A percentile compares a stretch with the other conserved stretches of the same genome.
These are phyloP conservation scores for Pythium oligandrum DNA, from an alignment of 352 stramenopile species.

Conservation along the genomic window DNA sequence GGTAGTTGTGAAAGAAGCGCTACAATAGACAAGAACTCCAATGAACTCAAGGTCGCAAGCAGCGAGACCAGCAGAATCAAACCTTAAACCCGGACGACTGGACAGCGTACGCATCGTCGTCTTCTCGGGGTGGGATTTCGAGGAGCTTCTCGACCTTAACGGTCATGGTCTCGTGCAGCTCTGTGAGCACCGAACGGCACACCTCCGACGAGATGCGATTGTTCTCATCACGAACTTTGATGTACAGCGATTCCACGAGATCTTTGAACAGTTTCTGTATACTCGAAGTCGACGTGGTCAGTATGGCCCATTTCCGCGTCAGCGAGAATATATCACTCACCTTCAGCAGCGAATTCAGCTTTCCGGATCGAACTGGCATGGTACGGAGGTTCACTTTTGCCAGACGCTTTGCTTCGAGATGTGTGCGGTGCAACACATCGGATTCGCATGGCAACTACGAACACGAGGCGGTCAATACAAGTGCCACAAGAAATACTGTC, in stretches of 20 bases:
- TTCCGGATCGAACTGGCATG: slow-evolving; percentile 67
- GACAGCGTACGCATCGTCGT: slow-evolving; percentile 58
- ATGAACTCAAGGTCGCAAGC: background rate
- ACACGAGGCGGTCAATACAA: too few relatives aligned
- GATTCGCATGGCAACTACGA: slow-evolving; percentile 60
- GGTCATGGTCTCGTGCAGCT: slow-evolving; percentile 59
- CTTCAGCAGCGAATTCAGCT: slow-evolving; percentile 54
- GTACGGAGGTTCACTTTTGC: slow-evolving; percentile 43
- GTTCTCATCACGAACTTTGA: slow-evolving; percentile 71
- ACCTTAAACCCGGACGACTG: slow-evolving; percentile 74
- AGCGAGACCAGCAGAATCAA: background rate
- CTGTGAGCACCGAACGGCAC: slow-evolving; percentile 47
- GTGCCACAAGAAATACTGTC: background rate
- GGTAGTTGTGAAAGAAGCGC: slow-evolving; percentile 74
- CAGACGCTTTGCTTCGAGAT: slow-evolving; percentile 46
- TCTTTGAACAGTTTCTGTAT: slow-evolving; percentile 77
- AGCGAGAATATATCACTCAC: slow-evolving; percentile 18
- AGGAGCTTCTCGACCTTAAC: slow-evolving; percentile 53
- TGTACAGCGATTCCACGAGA: slow-evolving; percentile 59
- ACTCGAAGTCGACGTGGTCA: background rate
- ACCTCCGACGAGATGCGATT: slow-evolving; percentile 53
- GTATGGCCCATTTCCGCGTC: background rate
- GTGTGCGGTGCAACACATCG: slow-evolving; percentile 36
- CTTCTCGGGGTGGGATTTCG: slow-evolving; percentile 29
- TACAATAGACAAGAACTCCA: slow-evolving; percentile 12